Evolutionary conservation across 768 basidiomycete genomes (phyloP).

Genomic region (Fomitopsis pulvina): DNA sequence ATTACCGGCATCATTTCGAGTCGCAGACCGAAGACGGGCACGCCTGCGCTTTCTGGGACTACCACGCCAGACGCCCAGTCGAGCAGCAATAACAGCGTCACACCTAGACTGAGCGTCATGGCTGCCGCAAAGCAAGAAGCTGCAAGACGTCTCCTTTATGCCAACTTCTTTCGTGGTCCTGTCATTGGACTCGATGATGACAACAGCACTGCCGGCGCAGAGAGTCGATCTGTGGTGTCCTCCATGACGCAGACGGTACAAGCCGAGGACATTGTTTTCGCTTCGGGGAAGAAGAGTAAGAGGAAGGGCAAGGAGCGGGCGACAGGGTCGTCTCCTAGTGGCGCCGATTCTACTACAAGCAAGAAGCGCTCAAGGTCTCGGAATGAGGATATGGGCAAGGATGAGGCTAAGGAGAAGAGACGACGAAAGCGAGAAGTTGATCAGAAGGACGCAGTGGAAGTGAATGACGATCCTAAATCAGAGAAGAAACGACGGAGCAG

Average conservation of each 20-base stretch:
- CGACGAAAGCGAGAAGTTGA: conserved; percentile 3
- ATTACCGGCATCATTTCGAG: conserved; percentile 73
- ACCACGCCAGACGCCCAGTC: conserved; percentile 38
- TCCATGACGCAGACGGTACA: neutral
- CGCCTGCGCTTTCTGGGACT: conserved; percentile 35
- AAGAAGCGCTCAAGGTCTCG: conserved; percentile 8
- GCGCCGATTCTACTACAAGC: neutral
- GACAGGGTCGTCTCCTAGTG: neutral
- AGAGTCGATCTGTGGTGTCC: neutral
- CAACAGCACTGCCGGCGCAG: conserved; percentile 5
- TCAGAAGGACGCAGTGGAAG: conserved; percentile 2
- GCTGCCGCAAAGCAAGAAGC: conserved; percentile 70
- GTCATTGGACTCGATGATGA: conserved; percentile 45
- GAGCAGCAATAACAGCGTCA: conserved; percentile 13
- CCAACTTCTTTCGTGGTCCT: conserved; percentile 76
- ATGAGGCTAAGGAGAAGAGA: conserved; percentile 2
- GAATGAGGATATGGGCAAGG: neutral
- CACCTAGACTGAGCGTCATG: conserved; percentile 44
- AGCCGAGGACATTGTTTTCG: neutral
- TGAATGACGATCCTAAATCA: conserved; percentile 1
- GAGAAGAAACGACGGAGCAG: conserved; percentile 11
- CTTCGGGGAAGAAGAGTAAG: neutral
- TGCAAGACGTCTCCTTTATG: conserved; percentile 69
- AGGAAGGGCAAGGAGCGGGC: neutral
- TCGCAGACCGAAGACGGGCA: conserved; percentile 48